Evolutionary conservation across 495 filamentous ascomycete species (phyloP).

Genomic region (Cercophora sp.): DNA sequence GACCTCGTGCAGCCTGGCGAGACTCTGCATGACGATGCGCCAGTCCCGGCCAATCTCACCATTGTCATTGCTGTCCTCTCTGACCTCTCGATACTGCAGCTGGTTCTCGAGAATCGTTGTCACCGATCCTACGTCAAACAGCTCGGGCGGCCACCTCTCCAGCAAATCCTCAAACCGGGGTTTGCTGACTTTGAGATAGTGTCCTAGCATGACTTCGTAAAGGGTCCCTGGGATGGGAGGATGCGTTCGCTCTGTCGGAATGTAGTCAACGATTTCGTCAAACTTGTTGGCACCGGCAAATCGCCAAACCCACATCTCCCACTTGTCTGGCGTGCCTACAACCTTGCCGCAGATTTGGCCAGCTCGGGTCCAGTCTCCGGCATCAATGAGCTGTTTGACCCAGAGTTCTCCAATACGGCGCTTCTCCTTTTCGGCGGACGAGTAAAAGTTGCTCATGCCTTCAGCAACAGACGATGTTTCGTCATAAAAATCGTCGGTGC

Average conservation of each 20-base stretch:
- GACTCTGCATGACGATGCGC: conserved; percentile 73
- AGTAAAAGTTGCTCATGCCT: conserved; percentile 49
- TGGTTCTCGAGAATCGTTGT: conserved; percentile 68
- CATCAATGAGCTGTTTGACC: conserved; percentile 75
- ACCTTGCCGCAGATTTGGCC: conserved; percentile 77
- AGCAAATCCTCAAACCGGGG: conserved; percentile 70
- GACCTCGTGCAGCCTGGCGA: conserved; percentile 79
- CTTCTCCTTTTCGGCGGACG: conserved; percentile 82
- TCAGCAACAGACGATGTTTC: conserved; percentile 63
- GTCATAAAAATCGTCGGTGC: conserved; percentile 78
- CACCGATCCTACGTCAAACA: conserved; percentile 72
- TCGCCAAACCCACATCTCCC: conserved; percentile 92
- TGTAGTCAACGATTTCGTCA: conserved; percentile 81
- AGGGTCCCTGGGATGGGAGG: conserved; percentile 76
- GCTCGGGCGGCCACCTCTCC: conserved; percentile 75
- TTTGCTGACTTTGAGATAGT: conserved; percentile 74
- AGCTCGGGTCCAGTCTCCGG: conserved; percentile 69
- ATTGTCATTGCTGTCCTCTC: conserved; percentile 64
- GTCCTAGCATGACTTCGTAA: conserved; percentile 79
- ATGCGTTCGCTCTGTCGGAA: conserved; percentile 69
- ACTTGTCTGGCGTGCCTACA: conserved; percentile 68
- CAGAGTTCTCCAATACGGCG: conserved; percentile 87
- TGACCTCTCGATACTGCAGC: conserved; percentile 62
- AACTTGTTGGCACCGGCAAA: conserved; percentile 82
- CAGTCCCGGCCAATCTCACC: conserved; percentile 69